Base-by-base conservation (phyloP, 768 basidiomycete species). In the Psilocybe cyanescens region DNA sequence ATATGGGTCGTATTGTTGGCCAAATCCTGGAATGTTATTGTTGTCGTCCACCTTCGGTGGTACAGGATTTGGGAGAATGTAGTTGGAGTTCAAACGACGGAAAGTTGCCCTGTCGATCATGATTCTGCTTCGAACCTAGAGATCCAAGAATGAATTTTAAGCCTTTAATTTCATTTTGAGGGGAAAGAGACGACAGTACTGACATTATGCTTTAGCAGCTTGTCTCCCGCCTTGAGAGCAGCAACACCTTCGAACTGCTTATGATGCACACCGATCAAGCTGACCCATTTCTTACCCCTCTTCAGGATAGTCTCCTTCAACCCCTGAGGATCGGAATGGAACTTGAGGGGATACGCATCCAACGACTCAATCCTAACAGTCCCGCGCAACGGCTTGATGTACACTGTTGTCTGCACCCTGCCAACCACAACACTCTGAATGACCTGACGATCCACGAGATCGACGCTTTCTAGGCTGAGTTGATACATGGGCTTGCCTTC, bases 101-200 rank as follows among this genome's bases (percentile, higher is more conserved):
- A 88, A 88, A 3, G 81, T 82, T 3, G 75, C 79, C 77, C 84
- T 72, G 66, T 89, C 87, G 46, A 89, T 74, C 85, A 89, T 87
- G 57, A 88, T 81, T 16, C 87, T 76, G 46, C 85, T 80, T 45
- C 76, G 79, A 44, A 87, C 78, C 86, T 86, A 60, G 0, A 30
- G 24, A 24, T 24, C 1, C 24, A 24, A 24, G 24, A 24, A 1
- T 24, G 24, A 24, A 24, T 24, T 24, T 24, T 24, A 24, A 24
- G 24, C 24, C 24, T 0, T 24, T 24, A 1, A 24, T 1, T 24
- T 24, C 24, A 24, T 24, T 24, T 24, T 24, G 2, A 2, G 24
- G 31, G 12, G 48, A 53, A 6, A 48, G 35, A 31, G 35, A 46
- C 29, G 29, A 8, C 17, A 55, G 19, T 12, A 69, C 76, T 59